Evolutionary conservation across 257 asterid genomes (phyloP).

Genomic region (Forsythia viridissima): DNA sequence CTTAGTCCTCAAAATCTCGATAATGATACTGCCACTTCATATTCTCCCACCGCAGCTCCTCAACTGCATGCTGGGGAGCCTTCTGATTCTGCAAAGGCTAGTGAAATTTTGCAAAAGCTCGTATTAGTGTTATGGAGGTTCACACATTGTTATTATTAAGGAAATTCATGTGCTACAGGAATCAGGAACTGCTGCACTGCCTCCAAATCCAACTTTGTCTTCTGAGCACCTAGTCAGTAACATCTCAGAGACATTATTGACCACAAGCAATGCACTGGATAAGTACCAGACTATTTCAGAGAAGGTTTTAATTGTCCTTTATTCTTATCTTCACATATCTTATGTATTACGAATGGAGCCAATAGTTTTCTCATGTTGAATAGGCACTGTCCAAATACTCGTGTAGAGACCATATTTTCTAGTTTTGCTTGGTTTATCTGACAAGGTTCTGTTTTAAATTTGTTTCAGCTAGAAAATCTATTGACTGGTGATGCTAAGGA

Average conservation of each 20-base stretch:
- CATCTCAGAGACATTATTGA: slow-evolving; percentile 59
- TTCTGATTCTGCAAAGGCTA: slow-evolving; percentile 59
- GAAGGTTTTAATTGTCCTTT: slow-evolving; percentile 53
- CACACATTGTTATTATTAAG: slow-evolving; percentile 1
- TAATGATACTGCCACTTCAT: slow-evolving; percentile 48
- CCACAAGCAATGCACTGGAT: slow-evolving; percentile 90
- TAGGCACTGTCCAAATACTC: neutral
- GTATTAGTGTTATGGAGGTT: slow-evolving; percentile 1
- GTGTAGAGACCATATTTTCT: neutral
- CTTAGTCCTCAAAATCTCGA: slow-evolving; percentile 51
- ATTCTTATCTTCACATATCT: slow-evolving; percentile 8
- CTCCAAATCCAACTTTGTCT: slow-evolving; percentile 49
- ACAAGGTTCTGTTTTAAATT: slow-evolving; percentile 24
- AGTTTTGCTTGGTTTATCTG: slow-evolving; percentile 21
- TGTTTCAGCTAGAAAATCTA: slow-evolving; percentile 76
- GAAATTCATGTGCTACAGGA: slow-evolving; percentile 48
- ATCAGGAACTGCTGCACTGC: slow-evolving; percentile 51
- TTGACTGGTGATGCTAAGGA: slow-evolving; percentile 63
- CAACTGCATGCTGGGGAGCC: slow-evolving; percentile 61
- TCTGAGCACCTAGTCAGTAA: slow-evolving; percentile 65
- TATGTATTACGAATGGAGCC: neutral
- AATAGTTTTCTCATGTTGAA: neutral
- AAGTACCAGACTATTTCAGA: slow-evolving; percentile 84
- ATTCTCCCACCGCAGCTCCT: slow-evolving; percentile 50
- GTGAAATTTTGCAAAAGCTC: slow-evolving; percentile 23